Base-by-base conservation (phyloP, 208 protist genomes). In the Trypanosoma caninum region DNA sequence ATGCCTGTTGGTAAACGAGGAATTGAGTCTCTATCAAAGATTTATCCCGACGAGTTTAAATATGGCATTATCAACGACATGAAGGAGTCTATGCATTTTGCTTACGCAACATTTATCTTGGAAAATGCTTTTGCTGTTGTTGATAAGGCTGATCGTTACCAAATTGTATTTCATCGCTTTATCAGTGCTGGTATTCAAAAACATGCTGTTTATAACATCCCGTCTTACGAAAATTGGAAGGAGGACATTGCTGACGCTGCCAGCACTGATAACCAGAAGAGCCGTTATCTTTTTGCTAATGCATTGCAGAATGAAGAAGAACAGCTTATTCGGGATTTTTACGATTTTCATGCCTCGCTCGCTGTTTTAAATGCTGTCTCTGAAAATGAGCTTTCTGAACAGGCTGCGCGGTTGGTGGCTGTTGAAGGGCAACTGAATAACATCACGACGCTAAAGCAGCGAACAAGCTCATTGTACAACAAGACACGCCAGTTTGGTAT, bases 301-400 rank as follows among this genome's bases (percentile, higher is more conserved):
- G 65, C 85, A 22, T 56, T 95, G 34, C 74, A 91, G 20, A 84
- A 95, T 77, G 77, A 89, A 57, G 86, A 95, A 40, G 86, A 95
- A 63, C 66, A 91, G 69, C 74, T 82, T 58, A 72, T 93, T 37
- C 83, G 81, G 25, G 89, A 95, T 74, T 95, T 93, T 67, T 93
- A 90, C 59, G 84, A 93, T 67, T 95, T 95, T 76, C 86, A 95
- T 75, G 79, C 84, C 33, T 71, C 80, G 37, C 76, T 95, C 14
- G 79, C 77, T 51, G 71, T 93, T 46, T 71, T 95, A 34, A 93
- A 95, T 51, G 83, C 86, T 37, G 84, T 91, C 25, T 83, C 69
- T 61, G 89, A 95, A 60, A 95, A 95, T 71, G 89, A 95, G 76
- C 84, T 93, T 37, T 95, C 89, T 30, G 89, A 95, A 75, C 89